Conservation (phyloP, 768 basidiomycete genomes). For the Lactarius tabidus region DNA sequence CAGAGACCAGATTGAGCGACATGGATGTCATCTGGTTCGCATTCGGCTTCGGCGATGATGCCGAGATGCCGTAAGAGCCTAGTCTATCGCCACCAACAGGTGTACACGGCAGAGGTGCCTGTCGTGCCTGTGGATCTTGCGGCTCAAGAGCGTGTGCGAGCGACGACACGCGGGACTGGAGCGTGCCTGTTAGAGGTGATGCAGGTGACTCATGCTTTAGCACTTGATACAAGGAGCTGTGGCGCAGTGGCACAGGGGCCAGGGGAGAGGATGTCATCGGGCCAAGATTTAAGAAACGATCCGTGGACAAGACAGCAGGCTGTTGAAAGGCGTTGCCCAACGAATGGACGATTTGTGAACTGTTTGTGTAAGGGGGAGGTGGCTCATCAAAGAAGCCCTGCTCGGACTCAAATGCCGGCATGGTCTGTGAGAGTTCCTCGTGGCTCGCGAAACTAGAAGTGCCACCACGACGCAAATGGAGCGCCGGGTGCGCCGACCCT, state of each 20-base stretch:
- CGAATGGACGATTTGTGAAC: background rate
- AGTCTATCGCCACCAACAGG: background rate
- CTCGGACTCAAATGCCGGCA: background rate
- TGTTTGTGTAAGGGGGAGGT: conserved; percentile 17
- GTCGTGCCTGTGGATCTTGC: conserved; percentile 10
- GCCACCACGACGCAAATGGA: conserved; percentile 4
- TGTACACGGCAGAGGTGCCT: background rate
- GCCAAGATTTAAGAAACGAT: background rate
- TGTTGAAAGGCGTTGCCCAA: conserved; percentile 1
- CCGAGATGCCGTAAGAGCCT: background rate
- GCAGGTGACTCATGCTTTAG: conserved; percentile 15
- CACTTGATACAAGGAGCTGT: conserved; percentile 21
- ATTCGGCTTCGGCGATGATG: background rate
- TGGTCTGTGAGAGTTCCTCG: background rate
- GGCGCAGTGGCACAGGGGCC: conserved; percentile 19
- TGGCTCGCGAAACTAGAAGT: background rate
- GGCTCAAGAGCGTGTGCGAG: conserved; percentile 19
- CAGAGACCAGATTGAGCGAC: background rate
- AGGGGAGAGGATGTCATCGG: conserved; percentile 10
- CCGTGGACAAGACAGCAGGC: background rate
- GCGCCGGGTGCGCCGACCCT: background rate
- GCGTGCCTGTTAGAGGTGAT: conserved; percentile 6
- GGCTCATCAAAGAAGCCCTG: conserved; percentile 13
- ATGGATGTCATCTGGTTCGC: background rate
- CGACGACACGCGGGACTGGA: conserved; percentile 2